These are phyloP conservation scores for Lenwebbia sp. DNA, from an alignment of 345 rosid genomes.

Conservation along the genomic window DNA sequence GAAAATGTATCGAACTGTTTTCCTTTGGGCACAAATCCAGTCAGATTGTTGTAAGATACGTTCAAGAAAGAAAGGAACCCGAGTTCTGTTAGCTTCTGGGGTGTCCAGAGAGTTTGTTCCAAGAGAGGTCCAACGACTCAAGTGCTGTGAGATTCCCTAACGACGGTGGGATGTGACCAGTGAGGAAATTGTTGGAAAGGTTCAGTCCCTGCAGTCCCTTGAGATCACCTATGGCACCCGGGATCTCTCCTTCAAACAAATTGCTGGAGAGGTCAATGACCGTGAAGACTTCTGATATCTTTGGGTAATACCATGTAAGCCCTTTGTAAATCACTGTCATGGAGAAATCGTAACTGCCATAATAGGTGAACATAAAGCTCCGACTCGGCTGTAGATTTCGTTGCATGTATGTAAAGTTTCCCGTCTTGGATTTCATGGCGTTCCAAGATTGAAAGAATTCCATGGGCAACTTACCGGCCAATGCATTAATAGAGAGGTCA, in stretches of 20 bases:
- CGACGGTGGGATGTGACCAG: slow-evolving; percentile 1
- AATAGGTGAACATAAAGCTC: neutral
- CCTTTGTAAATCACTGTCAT: slow-evolving; percentile 5
- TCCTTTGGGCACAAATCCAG: slow-evolving; percentile 3
- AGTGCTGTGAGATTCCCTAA: neutral
- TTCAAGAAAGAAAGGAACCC: slow-evolving; percentile 6
- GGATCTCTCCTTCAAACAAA: slow-evolving; percentile 10
- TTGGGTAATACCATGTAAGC: neutral
- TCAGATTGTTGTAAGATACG: slow-evolving; percentile 13
- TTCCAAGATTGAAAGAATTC: neutral
- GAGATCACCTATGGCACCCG: neutral
- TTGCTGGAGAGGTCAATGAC: slow-evolving; percentile 9
- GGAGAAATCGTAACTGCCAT: neutral
- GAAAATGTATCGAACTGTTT: slow-evolving; percentile 4
- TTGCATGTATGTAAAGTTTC: neutral
- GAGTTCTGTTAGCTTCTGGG: slow-evolving; percentile 4
- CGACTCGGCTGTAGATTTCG: neutral
- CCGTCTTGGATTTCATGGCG: neutral
- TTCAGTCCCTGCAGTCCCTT: neutral
- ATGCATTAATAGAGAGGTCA: slow-evolving; percentile 1
- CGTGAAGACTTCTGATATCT: neutral
- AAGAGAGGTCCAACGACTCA: slow-evolving; percentile 16
- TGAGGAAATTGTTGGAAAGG: slow-evolving; percentile 15
- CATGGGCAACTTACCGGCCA: slow-evolving; percentile 4
- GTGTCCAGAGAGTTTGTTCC: slow-evolving; percentile 9